Base-by-base conservation (phyloP, 2,329 filamentous ascomycete genomes). In the Fusarium albosuccineum region DNA sequence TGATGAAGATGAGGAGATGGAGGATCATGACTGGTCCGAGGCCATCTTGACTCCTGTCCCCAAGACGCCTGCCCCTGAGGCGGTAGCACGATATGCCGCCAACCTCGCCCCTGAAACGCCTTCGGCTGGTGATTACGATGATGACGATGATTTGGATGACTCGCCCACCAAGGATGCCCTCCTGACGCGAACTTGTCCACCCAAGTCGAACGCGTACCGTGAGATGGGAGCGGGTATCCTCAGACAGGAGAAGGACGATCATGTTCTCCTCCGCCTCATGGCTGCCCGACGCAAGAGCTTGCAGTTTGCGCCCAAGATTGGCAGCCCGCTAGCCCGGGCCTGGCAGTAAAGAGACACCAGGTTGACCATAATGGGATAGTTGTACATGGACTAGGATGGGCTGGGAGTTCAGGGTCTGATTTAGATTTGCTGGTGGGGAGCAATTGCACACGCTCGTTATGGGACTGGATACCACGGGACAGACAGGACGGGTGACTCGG, bases 271-370 rank as follows among this genome's bases (percentile, higher is more conserved):
- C 78, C 83, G 89, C 48, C 80, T 94, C 63, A 88, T 92, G 83
- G 88, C 90, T 10, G 91, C 91, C 1, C 84, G 91, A 63, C 85
- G 92, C 63, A 93, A 92, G 86, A 95, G 91, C 74, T 76, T 93
- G 77, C 91, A 92, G 74, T 93, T 90, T 81, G 91, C 91, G 33
- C 92, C 92, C 30, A 91, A 91, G 79, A 81, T 93, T 60, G 89
- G 86, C 16, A 94, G 92, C 76, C 92, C 92, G 3, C 79, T 94
- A 70, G 85, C 87, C 27, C 87, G 83, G 72, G 80, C 83, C 27
- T 89, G 86, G 86, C 78, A 74, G 42, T 79, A 70, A 16, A 34
- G 50, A 16, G 29, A 22, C 3, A 22, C 22, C 22, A 22, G 22
- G 22, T 22, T 22, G 39, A n/a, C 56, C 14, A 63, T 26, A 46